Percentiles rank a stretch among this genome's conserved stretches.
These are phyloP conservation scores for Mycena sp. DNA, from an alignment of 1,284 basidiomycete genomes.

Conservation along the genomic window DNA sequence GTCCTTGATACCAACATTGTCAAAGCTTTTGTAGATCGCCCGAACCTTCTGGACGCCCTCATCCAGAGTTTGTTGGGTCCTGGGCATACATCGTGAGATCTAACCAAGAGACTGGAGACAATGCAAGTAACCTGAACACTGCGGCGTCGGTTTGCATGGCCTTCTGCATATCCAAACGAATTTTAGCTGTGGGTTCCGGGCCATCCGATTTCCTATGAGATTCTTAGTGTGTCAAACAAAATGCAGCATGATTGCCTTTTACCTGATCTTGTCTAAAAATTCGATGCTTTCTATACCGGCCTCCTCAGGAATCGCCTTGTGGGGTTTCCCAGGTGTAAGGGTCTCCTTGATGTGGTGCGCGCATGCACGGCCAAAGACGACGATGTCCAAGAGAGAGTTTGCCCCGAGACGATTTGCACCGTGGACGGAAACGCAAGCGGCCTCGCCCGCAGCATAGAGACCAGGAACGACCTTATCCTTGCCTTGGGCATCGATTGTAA, in stretches of 20 bases:
- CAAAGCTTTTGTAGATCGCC: slow-evolving; percentile 88
- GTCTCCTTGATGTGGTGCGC: slow-evolving; percentile 98
- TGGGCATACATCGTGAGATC: slow-evolving; percentile 36
- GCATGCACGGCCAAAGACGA: slow-evolving; percentile 98
- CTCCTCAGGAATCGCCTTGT: slow-evolving; percentile 90
- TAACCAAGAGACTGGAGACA: background rate
- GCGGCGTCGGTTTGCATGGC: slow-evolving; percentile 97
- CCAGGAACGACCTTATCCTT: slow-evolving; percentile 97
- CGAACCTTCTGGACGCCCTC: slow-evolving; percentile 92
- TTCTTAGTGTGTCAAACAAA: background rate
- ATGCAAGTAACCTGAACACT: slow-evolving; percentile 75
- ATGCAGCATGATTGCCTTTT: background rate
- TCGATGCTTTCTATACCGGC: slow-evolving; percentile 90
- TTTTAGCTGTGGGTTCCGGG: slow-evolving; percentile 87
- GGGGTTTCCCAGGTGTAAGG: slow-evolving; percentile 89
- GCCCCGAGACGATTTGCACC: slow-evolving; percentile 99
- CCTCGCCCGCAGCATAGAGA: slow-evolving; percentile 98
- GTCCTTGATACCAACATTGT: slow-evolving; percentile 96
- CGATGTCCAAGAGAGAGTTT: slow-evolving; percentile 98
- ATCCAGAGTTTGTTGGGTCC: slow-evolving; percentile 91
- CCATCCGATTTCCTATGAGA: slow-evolving; percentile 76
- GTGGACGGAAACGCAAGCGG: slow-evolving; percentile 98
- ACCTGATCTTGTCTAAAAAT: slow-evolving; percentile 91
- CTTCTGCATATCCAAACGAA: slow-evolving; percentile 97
- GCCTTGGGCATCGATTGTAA: slow-evolving; percentile 88